These are phyloP conservation scores for Acacia crassicarpa DNA, from an alignment of 306 rosid genomes.

Conservation along the genomic window DNA sequence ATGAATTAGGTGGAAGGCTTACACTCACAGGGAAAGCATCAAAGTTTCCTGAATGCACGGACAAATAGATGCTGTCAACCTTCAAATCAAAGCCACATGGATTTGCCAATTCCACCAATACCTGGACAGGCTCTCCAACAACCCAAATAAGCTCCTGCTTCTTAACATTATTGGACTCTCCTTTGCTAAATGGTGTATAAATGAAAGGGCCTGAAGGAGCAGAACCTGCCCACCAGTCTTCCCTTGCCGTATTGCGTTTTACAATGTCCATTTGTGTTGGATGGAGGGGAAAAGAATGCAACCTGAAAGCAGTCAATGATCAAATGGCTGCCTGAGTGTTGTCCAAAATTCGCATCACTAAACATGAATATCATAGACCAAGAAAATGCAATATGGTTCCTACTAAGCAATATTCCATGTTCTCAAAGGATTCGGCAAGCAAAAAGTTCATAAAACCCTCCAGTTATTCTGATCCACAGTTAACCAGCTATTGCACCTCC, in stretches of 20 bases:
- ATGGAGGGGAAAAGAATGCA: slow-evolving; percentile 87
- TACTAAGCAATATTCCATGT: background rate
- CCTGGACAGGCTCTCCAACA: slow-evolving; percentile 93
- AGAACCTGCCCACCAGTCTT: slow-evolving; percentile 97
- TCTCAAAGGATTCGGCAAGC: slow-evolving; percentile 4
- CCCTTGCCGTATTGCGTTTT: slow-evolving; percentile 85
- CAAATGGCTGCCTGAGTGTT: slow-evolving; percentile 24
- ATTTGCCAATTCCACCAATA: slow-evolving; percentile 91
- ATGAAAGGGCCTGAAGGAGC: slow-evolving; percentile 97
- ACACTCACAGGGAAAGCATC: slow-evolving; percentile 89
- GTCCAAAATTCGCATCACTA: slow-evolving; percentile 19
- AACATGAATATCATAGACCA: slow-evolving; percentile 7
- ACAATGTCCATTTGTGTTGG: slow-evolving; percentile 85
- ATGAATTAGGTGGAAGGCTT: slow-evolving; percentile 86
- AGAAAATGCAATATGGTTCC: slow-evolving; percentile 18
- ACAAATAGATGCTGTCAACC: slow-evolving; percentile 93
- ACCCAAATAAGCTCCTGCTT: slow-evolving; percentile 87
- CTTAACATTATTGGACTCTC: slow-evolving; percentile 66
- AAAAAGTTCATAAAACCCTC: slow-evolving; percentile 14
- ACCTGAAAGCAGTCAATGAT: slow-evolving; percentile 50
- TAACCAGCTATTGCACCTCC: background rate
- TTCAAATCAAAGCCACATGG: slow-evolving; percentile 95
- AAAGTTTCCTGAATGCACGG: slow-evolving; percentile 88
- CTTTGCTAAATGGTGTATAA: slow-evolving; percentile 96
- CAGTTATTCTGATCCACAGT: slow-evolving; percentile 1